These are phyloP conservation scores for Cryphonectria japonica DNA, from an alignment of 2,329 filamentous ascomycete species.

Conservation along the genomic window DNA sequence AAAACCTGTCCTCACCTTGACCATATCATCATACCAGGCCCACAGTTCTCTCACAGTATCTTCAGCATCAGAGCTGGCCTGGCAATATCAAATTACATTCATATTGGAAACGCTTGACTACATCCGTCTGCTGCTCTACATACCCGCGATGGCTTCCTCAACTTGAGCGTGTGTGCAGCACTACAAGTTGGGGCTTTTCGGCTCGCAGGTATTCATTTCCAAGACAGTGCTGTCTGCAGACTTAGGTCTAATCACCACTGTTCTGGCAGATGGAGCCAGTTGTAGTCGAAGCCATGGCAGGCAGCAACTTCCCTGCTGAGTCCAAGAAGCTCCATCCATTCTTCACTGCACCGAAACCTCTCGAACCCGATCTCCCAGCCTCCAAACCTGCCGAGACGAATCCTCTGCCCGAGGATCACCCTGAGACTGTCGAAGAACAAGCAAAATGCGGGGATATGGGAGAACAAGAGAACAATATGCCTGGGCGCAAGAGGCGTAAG, in stretches of 20 bases:
- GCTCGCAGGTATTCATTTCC: background rate
- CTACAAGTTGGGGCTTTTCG: conserved; percentile 34
- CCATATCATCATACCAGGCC: background rate
- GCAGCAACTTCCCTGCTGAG: conserved; percentile 42
- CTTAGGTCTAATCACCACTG: background rate
- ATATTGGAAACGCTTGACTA: background rate
- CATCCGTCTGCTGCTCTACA: conserved; percentile 3
- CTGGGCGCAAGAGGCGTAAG: conserved; percentile 35
- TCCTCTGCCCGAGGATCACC: background rate
- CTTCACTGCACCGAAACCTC: conserved; percentile 44
- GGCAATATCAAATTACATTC: background rate
- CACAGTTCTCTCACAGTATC: background rate
- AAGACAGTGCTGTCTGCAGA: background rate
- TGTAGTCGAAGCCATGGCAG: conserved; percentile 50
- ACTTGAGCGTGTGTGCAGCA: conserved; percentile 10
- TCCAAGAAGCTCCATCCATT: conserved; percentile 59
- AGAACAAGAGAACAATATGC: conserved; percentile 18
- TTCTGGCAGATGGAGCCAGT: conserved; percentile 45
- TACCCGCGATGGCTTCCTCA: conserved; percentile 10
- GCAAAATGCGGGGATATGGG: conserved; percentile 19
- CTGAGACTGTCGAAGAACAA: background rate
- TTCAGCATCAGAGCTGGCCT: background rate
- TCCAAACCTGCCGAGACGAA: conserved; percentile 5
- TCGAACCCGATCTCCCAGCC: conserved; percentile 8
- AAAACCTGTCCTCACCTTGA: background rate